Conservation (phyloP, 139 green algal species). For the Tetraselmis striata region DNA sequence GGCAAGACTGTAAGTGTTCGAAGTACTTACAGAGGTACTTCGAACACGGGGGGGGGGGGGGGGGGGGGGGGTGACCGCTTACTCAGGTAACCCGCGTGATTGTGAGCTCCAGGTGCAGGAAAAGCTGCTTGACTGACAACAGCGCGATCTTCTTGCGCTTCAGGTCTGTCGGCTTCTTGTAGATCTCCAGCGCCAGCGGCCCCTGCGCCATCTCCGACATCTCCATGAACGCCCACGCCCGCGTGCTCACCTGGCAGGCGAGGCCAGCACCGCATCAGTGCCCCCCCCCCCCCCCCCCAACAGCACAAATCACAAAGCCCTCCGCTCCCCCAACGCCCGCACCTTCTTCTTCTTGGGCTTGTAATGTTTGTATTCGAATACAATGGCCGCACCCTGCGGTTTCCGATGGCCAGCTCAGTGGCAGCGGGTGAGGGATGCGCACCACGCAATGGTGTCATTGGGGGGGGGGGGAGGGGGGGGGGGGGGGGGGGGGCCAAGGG, state of each 20-base stretch:
- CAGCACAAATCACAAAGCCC: not conserved
- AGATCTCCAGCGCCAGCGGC: slow-evolving; percentile 46
- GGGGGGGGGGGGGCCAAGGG: too few relatives aligned
- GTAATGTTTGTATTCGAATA: slow-evolving; percentile 69
- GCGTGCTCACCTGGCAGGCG: slow-evolving; percentile 41
- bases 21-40: too few relatives aligned
- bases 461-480: too few relatives aligned
- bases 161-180: slow-evolving; percentile 58
- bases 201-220: slow-evolving; percentile 47
- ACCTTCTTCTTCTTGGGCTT: slow-evolving; percentile 70
- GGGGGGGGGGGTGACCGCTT: too few relatives aligned
- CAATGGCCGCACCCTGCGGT: slow-evolving; percentile 33
- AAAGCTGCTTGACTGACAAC: slow-evolving; percentile 53
- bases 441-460: too few relatives aligned
- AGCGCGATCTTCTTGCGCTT: slow-evolving; percentile 40
- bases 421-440: not conserved
- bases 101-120: slow-evolving; percentile 39
- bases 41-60: not conserved
- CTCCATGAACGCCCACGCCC: slow-evolving; percentile 51
- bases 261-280: too few relatives aligned
- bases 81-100: not conserved
- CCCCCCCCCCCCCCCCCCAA: not conserved
- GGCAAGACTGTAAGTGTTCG: too few relatives aligned
- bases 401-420: not conserved
- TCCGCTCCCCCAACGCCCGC: slow-evolving; percentile 3